Evolutionary conservation across 345 rosid species (phyloP), one percentile per base, ranked within the genome.

Genomic region (Geranium rotundifolium): DNA sequence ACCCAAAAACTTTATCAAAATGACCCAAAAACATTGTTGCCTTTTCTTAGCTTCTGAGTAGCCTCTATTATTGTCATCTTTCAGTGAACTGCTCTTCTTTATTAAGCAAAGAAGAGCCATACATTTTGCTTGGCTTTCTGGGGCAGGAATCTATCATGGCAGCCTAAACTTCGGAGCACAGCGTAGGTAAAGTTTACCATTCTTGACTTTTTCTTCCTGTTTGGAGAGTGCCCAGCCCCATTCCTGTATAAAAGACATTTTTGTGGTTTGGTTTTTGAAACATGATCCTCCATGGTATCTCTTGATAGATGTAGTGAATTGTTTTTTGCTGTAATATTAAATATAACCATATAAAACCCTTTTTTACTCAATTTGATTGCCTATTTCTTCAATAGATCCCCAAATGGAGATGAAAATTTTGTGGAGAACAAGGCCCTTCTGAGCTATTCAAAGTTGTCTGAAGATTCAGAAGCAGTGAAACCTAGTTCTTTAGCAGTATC

Each of bases 71-170:
- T 49, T 63, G 59, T 62, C 61, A 20, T 66, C 5, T 8, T 34
- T 3, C 83, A 93, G 99, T 76, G 99, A 90, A 73, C 80, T 93
- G 65, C 97, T 83, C 80, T 93, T 93, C 83, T 93, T 75, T 76
- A 88, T 93, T 81, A 90, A 93, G 82, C 99, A 93, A 80, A 80
- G 96, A 79, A 80, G 99, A 84, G 96, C 99, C 8, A 81, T 86
- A 63, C 96, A 93, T 82, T 93, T 93, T 73, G 95, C 99, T 17
- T 93, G 99, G 99, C 95, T 93, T 76, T 90, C 99, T 63, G 96
- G 99, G 69, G 96, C 96, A 49, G 99, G 99, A 57, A 88, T 93
- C 59, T 93, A 90, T 73, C 90, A 90, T 63, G 99, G 99, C 16
- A 87, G 95, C 72, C 76, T 93, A 29, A 93, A 90, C 77, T 93